Evolutionary conservation across 1,284 basidiomycete genomes (phyloP), one percentile per base, ranked within the genome.

Genomic region (Naganishia sp.): DNA sequence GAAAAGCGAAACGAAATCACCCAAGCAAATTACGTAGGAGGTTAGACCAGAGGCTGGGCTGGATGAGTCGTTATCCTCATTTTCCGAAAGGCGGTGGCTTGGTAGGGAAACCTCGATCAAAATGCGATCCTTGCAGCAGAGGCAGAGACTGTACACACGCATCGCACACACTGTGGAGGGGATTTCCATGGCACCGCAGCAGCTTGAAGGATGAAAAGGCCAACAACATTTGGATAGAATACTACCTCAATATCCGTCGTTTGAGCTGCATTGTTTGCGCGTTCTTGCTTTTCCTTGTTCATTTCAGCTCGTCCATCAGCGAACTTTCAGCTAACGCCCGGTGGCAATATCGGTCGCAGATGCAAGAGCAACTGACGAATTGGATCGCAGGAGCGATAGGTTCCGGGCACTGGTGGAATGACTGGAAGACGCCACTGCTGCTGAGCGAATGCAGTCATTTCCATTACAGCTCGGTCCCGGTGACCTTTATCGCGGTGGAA

Each of bases 381-480:
- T 61, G 57, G 57, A 21, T 13, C 7, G 36, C 3, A 9, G 6
- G n/a, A 16, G n/a, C 15, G 33, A 18, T 15, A 50, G 43, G 36
- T 15, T 13, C 11, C 16, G n/a, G 23, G 43, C 21, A 39, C 18
- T 21, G 11, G 18, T 39, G 33, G 28, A 15, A n/a, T 36, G 23
- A 39, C 16, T 16, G 33, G 36, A 23, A 18, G 31, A 25, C 0
- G 7, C 57, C 57, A 5, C 13, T 61, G 11, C 23, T 52, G 36
- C 48, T 36, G 5, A 52, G n/a, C n/a, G 57, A 61, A 18, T 61
- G 57, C 48, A 52, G 46, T 36, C 49, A 61, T 23, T 61, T 61
- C 39, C 36, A 61, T n/a, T 61, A 39, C 13, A 61, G 57, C 10
- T 33, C 46, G 9, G 49, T 61, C 3, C 57, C 57, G 33, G 46